phyloP scores from a whole-genome alignment of 495 filamentous ascomycete genomes.

The Parmelia sp. region DNA sequence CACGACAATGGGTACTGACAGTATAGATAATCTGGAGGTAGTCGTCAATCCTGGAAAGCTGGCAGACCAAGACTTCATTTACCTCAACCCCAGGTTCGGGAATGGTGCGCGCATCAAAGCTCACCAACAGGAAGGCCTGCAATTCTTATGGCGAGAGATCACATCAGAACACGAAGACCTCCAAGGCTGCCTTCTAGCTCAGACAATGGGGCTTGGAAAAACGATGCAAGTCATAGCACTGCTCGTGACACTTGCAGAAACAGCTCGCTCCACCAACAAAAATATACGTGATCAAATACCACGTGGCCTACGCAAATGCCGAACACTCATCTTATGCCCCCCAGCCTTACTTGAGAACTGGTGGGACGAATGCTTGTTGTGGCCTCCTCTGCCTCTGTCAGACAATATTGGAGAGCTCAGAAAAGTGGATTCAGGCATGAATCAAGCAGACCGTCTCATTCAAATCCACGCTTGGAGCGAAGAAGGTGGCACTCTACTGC shows the following conservation, averaged over 20 bases:
- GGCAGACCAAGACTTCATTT: slow-evolving; percentile 49
- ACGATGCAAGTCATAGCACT: slow-evolving; percentile 86
- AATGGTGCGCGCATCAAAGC: slow-evolving; percentile 40
- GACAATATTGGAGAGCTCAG: slow-evolving; percentile 45
- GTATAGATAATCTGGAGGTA: slow-evolving; percentile 42
- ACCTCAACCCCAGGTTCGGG: slow-evolving; percentile 44
- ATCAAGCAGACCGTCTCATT: slow-evolving; percentile 33
- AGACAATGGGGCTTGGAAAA: slow-evolving; percentile 92
- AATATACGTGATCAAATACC: slow-evolving; percentile 62
- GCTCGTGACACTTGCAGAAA: slow-evolving; percentile 63
- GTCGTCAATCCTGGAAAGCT: slow-evolving; percentile 67
- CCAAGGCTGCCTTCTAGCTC: slow-evolving; percentile 78
- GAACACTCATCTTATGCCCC: slow-evolving; percentile 70
- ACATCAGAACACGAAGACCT: slow-evolving; percentile 46
- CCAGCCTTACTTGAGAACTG: slow-evolving; percentile 73
- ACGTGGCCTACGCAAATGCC: slow-evolving; percentile 48
- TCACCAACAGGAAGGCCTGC: slow-evolving; percentile 65
- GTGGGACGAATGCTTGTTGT: slow-evolving; percentile 66
- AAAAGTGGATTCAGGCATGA: slow-evolving; percentile 39
- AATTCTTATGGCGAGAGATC: slow-evolving; percentile 86
- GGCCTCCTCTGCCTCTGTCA: slow-evolving; percentile 45
- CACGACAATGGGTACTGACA: slow-evolving; percentile 36
- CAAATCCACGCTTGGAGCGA: slow-evolving; percentile 53
- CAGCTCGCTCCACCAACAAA: slow-evolving; percentile 52
- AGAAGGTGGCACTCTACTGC: slow-evolving; percentile 65